These are phyloP conservation scores for Thuidium tamariscinum DNA, from an alignment of 225 moss, liverwort and hornwort genomes.

Conservation along the genomic window DNA sequence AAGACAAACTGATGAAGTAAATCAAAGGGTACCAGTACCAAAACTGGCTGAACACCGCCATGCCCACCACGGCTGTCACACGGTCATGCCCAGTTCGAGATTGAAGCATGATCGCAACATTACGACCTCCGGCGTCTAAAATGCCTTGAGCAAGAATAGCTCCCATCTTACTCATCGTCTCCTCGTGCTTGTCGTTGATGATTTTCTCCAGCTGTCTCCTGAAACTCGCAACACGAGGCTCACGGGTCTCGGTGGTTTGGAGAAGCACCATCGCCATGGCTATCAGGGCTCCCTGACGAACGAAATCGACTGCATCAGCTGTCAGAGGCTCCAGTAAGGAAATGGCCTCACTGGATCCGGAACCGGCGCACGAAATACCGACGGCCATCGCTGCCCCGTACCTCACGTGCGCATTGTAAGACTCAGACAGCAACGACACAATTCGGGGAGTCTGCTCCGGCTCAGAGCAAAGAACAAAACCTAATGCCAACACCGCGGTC, in stretches of 20 bases:
- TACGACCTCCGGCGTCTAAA: conserved; percentile 85
- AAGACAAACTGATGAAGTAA: conserved; percentile 88
- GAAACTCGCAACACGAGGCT: conserved; percentile 75
- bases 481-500: conserved; percentile 90
- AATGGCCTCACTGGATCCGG: conserved; percentile 78
- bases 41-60: conserved; percentile 98
- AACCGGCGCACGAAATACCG: conserved; percentile 88
- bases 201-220: conserved; percentile 88
- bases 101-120: conserved; percentile 90
- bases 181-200: conserved; percentile 89
- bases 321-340: conserved; percentile 91
- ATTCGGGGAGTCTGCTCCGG: conserved; percentile 97
- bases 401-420: conserved; percentile 88
- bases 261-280: conserved; percentile 96
- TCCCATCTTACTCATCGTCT: conserved; percentile 99
- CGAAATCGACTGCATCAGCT: conserved; percentile 86
- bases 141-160: conserved; percentile 93
- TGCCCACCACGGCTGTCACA: conserved; percentile 88
- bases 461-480: conserved; percentile 90
- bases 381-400: conserved; percentile 98
- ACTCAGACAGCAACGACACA: conserved; percentile 86
- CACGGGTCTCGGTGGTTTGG: conserved; percentile 81
- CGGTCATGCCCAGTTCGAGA: conserved; percentile 95
- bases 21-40: conserved; percentile 98
- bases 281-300: conserved; percentile 90